Conservation (phyloP, 169 alveolate genomes). For the Plasmodium cynomolgi region DNA sequence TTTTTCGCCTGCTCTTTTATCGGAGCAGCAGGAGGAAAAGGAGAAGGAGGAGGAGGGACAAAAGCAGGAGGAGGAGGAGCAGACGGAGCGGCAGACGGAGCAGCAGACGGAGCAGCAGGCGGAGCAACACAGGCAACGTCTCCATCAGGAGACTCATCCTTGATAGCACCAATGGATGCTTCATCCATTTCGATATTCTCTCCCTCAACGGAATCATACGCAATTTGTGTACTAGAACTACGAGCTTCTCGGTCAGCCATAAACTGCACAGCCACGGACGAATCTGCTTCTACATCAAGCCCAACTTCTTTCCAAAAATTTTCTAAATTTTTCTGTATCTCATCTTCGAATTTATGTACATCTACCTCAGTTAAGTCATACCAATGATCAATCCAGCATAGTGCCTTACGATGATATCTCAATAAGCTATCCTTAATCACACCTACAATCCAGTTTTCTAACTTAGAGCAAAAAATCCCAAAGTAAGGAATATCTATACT, state of each 20-base stretch:
- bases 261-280: background rate
- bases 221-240: background rate
- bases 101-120: background rate
- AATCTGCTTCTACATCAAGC: background rate
- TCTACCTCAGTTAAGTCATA: constrained; percentile 77
- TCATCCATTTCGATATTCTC: background rate
- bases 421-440: constrained; percentile 79
- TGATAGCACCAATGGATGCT: background rate
- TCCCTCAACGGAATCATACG: background rate
- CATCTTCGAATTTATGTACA: constrained; percentile 79
- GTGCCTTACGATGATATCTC: constrained; percentile 79
- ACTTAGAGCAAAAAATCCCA: constrained; percentile 83
- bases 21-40: background rate
- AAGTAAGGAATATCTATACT: constrained; percentile 84
- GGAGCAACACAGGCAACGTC: background rate
- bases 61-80: too few species aligned
- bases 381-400: constrained; percentile 84
- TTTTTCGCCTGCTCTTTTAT: background rate
- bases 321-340: constrained; percentile 77
- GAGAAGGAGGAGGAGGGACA: too few species aligned
- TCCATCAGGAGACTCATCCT: background rate
- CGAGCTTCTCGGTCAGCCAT: background rate
- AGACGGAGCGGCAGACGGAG: too few species aligned
- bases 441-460: constrained; percentile 82
- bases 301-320: constrained; percentile 62